These are phyloP conservation scores for Blastocystis sp. DNA, from an alignment of 352 stramenopile genomes.

Conservation along the genomic window DNA sequence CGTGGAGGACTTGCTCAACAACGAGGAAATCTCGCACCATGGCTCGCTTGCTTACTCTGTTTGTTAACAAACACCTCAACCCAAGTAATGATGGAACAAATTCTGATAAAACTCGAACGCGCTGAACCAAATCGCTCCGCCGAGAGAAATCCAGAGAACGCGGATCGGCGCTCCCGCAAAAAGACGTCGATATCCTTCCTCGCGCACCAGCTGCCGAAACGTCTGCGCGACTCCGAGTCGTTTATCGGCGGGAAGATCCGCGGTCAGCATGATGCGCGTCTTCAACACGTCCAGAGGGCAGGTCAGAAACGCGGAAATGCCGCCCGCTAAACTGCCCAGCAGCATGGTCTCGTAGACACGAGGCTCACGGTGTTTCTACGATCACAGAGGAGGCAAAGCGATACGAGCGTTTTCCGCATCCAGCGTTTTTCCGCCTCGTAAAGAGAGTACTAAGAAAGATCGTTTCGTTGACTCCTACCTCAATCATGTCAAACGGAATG, in stretches of 20 bases:
- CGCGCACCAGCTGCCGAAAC: not conserved
- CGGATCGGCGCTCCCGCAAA: not conserved
- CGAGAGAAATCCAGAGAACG: conserved; percentile 42
- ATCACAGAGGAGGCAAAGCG: not conserved
- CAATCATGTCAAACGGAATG: conserved; percentile 55
- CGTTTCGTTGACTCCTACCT: not conserved
- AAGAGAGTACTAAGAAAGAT: conserved; percentile 26
- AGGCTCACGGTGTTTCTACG: not conserved
- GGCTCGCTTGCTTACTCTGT: not conserved
- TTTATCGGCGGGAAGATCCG: not conserved
- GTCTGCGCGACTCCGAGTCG: not conserved
- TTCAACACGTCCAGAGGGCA: conserved; percentile 50
- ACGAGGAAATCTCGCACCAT: not conserved
- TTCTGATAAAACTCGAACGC: conserved; percentile 35
- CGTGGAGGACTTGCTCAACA: conserved; percentile 5
- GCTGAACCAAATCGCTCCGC: conserved; percentile 48
- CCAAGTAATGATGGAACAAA: not conserved
- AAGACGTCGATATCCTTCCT: not conserved
- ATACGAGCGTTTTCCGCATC: not conserved
- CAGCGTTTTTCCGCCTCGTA: conserved; percentile 40
- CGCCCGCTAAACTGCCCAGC: conserved; percentile 14
- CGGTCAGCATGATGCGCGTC: conserved; percentile 45
- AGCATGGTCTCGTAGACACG: conserved; percentile 44
- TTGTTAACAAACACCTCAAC: not conserved
- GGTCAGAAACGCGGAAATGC: conserved; percentile 19